Base-by-base conservation (phyloP, 2,329 filamentous ascomycete genomes). In the Ophiostoma tasmaniense region DNA sequence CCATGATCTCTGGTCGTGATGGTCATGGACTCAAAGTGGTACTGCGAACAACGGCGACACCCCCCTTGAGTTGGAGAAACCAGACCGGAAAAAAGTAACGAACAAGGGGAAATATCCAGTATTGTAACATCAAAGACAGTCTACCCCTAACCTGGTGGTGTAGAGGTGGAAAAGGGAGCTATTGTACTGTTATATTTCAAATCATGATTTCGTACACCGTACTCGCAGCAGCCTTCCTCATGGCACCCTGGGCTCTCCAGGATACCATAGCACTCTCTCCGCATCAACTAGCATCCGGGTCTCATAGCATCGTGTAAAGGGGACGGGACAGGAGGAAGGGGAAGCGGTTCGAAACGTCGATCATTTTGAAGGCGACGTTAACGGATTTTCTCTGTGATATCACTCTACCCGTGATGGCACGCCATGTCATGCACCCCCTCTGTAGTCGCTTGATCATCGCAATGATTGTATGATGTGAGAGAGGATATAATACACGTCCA, bases 401-500 rank as follows among this genome's bases (percentile, higher is more conserved):
- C n/a, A 64, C 61, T 22, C 50, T 13, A 20, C 33, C 33, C 61
- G 50, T 25, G 50, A 22, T 55, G n/a, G 50, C n/a, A 55, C 50
- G 17, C 25, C 50, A 55, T 25, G 22, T 13, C 50, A 55, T 55
- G 50, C 50, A 55, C 50, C n/a, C 50, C 50, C n/a, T 55, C n/a
- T 28, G 25, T 13, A 3, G 8, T 28, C 25, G 25, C 25, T 33
- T 55, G 50, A 25, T 55, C 50, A 25, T 22, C 25, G n/a, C 59
- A 33, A 33, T 17, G 59, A 14, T 39, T 39, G 55, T 14, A 33
- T 14, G 25, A 39, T 22, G 1, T 37, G 55, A 64, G n/a, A 66
- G 37, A 37, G 22, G 3, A 28, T 45, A 45, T 62, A 68, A 61
- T 71, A 70, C 70, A 70, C 11, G 25, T n/a, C 50, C 28, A 55